These are phyloP conservation scores for Trichoderma asperellum DNA, from an alignment of 2,329 filamentous ascomycete species.

Conservation along the genomic window DNA sequence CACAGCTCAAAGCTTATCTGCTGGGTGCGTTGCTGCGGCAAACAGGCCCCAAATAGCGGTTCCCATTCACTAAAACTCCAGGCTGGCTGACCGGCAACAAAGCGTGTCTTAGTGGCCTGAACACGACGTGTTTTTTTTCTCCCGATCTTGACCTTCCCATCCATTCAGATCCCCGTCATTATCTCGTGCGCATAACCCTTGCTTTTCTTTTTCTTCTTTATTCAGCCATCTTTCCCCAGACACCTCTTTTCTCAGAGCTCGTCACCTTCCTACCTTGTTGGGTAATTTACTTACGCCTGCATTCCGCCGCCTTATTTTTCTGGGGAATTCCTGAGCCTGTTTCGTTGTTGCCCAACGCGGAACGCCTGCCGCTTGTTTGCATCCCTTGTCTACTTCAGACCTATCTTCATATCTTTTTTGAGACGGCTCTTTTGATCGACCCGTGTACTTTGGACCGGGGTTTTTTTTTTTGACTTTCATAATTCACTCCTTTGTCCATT, in stretches of 20 bases:
- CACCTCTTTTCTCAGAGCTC: not conserved
- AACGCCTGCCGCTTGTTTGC: conserved; percentile 25
- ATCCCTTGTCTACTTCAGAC: conserved; percentile 6
- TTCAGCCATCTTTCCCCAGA: conserved; percentile 5
- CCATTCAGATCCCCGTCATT: conserved; percentile 5
- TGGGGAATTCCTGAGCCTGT: conserved; percentile 9
- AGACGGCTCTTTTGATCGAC: not conserved
- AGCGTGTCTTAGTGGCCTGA: conserved; percentile 17
- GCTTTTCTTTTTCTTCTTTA: conserved; percentile 3
- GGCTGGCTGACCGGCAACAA: conserved; percentile 19
- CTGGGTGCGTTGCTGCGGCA: conserved; percentile 35
- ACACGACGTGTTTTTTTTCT: conserved; percentile 4
- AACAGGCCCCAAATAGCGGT: conserved; percentile 26
- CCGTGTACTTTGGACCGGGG: not conserved
- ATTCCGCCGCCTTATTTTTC: not conserved
- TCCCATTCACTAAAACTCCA: not conserved
- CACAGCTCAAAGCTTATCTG: conserved; percentile 6
- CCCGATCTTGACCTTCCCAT: conserved; percentile 18
- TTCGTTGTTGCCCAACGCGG: conserved; percentile 24
- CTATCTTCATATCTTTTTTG: not conserved
- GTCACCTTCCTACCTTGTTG: conserved; percentile 7
- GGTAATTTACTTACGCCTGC: conserved; percentile 7
- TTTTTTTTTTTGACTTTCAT: not conserved
- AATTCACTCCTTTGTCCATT: not conserved
- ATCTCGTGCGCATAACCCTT: conserved; percentile 8